Evolutionary conservation across 768 basidiomycete genomes (phyloP), one percentile per base, ranked within the genome.

Genomic region (Heimioporus sp.): DNA sequence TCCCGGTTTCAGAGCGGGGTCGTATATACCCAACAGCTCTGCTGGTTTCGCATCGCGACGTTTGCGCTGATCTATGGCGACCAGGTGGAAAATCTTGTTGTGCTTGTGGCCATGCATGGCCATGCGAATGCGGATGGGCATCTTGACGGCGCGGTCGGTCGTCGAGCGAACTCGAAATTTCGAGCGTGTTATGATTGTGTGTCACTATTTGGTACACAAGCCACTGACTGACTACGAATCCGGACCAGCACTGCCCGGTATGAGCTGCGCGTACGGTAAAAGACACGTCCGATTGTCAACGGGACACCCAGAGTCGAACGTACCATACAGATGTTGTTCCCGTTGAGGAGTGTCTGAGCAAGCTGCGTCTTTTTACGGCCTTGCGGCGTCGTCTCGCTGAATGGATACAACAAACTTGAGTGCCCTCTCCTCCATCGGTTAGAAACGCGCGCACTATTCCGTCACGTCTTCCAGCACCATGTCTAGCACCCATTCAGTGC

Each of bases 261-360:
- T 82, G 50, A 88, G 71, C 86, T 86, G 24, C 24, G 21, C 8
- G 39, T 43, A 3, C 20, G 45, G 53, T 44, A 15, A 58, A 37
- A 24, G 3, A 28, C 50, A 15, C 34, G 11, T 35, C 12, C 34
- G 11, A 15, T 13, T 13, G 4, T 35, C 10, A 16, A 35, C 35
- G 17, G 42, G 34, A 15, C n/a, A 42, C 56, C 46, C 35, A 5
- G 12, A 35, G 35, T 12, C 34, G 34, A 35, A 35, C 85, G 50
- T 59, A 92, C 94, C 86, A 98, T 96, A 65, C 93, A 96, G 38
- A 99, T 98, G 58, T 96, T 94, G 72, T 93, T 96, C 13, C 93
- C 93, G 64, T 96, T 96, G 53, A 96, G 71, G 40, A 96, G 76
- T 16, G 93, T 96, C 72, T 97, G 92, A 2, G 86, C 82, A 11